phyloP scores from a whole-genome alignment of 495 filamentous ascomycete species.

The Penicillium herquei region DNA sequence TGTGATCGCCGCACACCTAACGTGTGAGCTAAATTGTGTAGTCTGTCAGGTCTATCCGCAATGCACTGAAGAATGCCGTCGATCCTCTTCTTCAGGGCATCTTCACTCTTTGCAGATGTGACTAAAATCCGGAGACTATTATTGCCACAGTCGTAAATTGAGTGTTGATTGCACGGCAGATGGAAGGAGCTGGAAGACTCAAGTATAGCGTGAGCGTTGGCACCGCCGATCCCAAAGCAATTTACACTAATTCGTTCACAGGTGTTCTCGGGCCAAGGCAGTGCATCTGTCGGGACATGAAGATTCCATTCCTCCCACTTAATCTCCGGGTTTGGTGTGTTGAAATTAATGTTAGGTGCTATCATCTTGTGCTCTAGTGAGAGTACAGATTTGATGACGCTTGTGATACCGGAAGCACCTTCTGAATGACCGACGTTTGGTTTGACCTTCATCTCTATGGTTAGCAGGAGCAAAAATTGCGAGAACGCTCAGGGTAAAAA shows the following conservation, averaged over 20 bases:
- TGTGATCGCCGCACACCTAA: too few relatives aligned
- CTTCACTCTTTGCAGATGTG: too few relatives aligned
- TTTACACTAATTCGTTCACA: conserved; percentile 55
- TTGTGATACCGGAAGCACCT: conserved; percentile 53
- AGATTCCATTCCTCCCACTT: conserved; percentile 24
- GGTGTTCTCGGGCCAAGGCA: conserved; percentile 17
- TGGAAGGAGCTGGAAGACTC: conserved; percentile 13
- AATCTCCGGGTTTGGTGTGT: not conserved
- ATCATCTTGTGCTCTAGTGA: not conserved
- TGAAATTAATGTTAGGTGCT: not conserved
- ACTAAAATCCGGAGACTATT: too few relatives aligned
- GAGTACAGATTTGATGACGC: conserved; percentile 33
- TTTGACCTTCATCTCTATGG: conserved; percentile 33
- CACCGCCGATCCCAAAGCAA: conserved; percentile 64
- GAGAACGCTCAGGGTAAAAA: too few relatives aligned
- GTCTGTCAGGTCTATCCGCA: too few relatives aligned
- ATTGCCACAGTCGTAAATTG: too few relatives aligned
- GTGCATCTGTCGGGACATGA: conserved; percentile 16
- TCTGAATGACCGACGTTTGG: conserved; percentile 53
- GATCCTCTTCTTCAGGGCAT: too few relatives aligned
- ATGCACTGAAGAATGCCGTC: too few relatives aligned
- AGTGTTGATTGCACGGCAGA: too few relatives aligned
- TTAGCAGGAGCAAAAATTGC: too few relatives aligned
- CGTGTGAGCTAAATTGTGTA: too few relatives aligned
- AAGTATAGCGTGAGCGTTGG: conserved; percentile 60